These are phyloP conservation scores for Aspergillus aculeatus DNA, from an alignment of 2,329 filamentous ascomycete species.

Conservation along the genomic window DNA sequence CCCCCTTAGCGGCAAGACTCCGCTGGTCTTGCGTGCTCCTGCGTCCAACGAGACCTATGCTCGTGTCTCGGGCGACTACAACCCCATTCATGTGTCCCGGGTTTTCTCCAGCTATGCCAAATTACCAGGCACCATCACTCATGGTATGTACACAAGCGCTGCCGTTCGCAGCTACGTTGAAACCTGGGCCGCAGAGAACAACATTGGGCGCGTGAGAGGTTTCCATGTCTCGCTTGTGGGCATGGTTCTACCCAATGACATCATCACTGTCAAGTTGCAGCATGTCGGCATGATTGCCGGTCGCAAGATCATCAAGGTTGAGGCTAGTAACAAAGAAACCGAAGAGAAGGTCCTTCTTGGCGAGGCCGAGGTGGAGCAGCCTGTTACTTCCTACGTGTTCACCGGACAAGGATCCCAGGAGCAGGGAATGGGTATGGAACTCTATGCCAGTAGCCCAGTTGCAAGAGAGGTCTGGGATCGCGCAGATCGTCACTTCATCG, in stretches of 20 bases:
- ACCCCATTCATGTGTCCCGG: conserved; percentile 96
- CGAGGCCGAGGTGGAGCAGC: conserved; percentile 96
- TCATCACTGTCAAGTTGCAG: conserved; percentile 90
- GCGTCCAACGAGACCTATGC: conserved; percentile 98
- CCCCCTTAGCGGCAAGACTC: conserved; percentile 87
- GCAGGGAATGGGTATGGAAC: conserved; percentile 99
- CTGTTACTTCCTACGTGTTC: conserved; percentile 94
- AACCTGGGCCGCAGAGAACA: conserved; percentile 99
- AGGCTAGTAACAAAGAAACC: conserved; percentile 90
- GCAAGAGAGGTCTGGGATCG: conserved; percentile 98
- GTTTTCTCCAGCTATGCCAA: conserved; percentile 96
- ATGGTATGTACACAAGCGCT: conserved; percentile 99
- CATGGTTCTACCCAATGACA: conserved; percentile 97
- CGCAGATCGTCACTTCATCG: conserved; percentile 95
- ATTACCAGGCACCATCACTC: conserved; percentile 93
- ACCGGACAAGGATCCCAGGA: conserved; percentile 98
- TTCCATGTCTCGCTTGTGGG: conserved; percentile 97
- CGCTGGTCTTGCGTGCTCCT: conserved; percentile 83
- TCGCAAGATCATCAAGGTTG: conserved; percentile 99
- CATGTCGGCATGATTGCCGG: conserved; percentile 97
- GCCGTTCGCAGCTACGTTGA: conserved; percentile 94
- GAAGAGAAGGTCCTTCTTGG: conserved; percentile 95
- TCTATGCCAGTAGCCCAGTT: conserved; percentile 89
- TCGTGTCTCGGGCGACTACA: conserved; percentile 95
- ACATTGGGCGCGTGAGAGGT: conserved; percentile 92